Conservation (phyloP, 441 rosid species). For the Mallotus japonicus region DNA sequence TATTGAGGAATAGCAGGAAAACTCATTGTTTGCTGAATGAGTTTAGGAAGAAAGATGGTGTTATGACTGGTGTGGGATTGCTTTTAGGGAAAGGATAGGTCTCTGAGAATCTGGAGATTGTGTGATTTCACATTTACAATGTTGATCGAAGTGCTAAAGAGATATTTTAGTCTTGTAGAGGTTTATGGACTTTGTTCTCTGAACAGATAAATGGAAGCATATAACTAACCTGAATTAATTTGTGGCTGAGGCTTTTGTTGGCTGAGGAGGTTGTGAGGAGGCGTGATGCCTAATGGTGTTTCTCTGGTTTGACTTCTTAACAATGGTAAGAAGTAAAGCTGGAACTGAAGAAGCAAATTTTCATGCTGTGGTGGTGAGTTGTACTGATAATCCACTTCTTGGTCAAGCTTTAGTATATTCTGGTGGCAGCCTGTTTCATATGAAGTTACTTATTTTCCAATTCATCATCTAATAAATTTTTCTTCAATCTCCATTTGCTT, state of each 20-base stretch:
- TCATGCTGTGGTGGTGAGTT: background rate
- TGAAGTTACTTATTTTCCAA: background rate
- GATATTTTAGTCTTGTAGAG: background rate
- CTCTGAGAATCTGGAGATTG: background rate
- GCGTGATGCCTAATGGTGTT: background rate
- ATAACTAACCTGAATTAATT: background rate
- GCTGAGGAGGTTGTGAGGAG: background rate
- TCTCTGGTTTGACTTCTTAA: background rate
- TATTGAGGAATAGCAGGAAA: background rate
- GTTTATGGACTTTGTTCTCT: background rate
- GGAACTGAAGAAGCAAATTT: background rate
- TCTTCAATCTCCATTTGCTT: background rate
- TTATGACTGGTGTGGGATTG: background rate
- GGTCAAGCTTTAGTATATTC: background rate
- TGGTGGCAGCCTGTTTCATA: background rate
- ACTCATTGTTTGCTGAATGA: background rate
- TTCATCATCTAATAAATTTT: background rate
- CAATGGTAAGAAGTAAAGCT: background rate
- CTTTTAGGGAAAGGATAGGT: background rate
- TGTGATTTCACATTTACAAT: background rate
- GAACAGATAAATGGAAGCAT: background rate
- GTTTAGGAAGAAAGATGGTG: no score
- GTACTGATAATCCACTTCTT: background rate
- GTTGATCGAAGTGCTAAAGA: background rate
- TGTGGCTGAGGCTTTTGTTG: conserved; percentile 1